A percentile compares a stretch with the other conserved stretches of the same genome.
These are phyloP conservation scores for Isochrysis galbana DNA, from an alignment of 78 protist species.

Conservation along the genomic window DNA sequence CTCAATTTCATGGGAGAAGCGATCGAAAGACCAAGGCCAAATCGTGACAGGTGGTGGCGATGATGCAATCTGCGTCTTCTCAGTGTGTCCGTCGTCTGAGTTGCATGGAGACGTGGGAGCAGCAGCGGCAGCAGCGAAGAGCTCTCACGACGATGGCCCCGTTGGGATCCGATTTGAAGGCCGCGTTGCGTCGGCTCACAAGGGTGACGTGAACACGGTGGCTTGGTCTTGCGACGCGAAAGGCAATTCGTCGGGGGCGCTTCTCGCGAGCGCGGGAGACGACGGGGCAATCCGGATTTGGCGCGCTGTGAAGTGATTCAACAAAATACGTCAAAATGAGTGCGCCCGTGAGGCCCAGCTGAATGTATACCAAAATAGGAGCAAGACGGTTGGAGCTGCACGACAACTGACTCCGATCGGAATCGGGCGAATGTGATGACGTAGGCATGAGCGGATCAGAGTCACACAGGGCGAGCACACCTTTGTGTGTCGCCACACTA, in stretches of 20 bases:
- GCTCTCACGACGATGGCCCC: too few species aligned
- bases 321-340: too few species aligned
- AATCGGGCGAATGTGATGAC: too few species aligned
- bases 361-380: too few species aligned
- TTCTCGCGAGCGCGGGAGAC: neutral
- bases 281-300: neutral
- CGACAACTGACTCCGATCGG: too few species aligned
- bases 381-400: too few species aligned
- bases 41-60: conserved; percentile 74
- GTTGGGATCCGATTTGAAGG: neutral
- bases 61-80: conserved; percentile 65
- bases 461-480: too few species aligned
- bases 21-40: neutral
- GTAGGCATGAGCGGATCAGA: too few species aligned
- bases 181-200: conserved; percentile 61
- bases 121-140: neutral
- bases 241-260: neutral
- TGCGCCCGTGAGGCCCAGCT: too few species aligned
- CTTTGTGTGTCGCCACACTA: too few species aligned
- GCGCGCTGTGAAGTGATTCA: neutral
- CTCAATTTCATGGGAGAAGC: conserved; percentile 66
- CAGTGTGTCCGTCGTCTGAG: too few species aligned
- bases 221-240: neutral
- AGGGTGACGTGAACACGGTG: conserved; percentile 74
- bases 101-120: neutral